phyloP scores from a whole-genome alignment of 2,329 filamentous ascomycete species.

The Cladosporium sp. region DNA sequence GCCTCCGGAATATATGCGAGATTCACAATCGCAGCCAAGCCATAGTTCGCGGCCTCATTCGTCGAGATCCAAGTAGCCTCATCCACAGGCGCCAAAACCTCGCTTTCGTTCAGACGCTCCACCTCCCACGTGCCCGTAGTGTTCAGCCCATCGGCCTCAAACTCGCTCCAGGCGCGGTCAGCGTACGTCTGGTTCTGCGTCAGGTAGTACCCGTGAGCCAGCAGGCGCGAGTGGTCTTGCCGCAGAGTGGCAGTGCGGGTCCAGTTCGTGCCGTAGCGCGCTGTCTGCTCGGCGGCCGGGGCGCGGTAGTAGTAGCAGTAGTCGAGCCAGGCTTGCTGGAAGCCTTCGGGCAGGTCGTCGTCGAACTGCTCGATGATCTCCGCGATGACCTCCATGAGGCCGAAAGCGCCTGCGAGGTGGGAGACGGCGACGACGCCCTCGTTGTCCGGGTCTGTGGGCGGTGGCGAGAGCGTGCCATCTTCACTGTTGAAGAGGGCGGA shows the following conservation, averaged over 20 bases:
- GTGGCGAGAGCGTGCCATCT: conserved; percentile 47
- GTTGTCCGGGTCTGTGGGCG: conserved; percentile 49
- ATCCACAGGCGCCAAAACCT: conserved; percentile 44
- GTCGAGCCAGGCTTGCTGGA: conserved; percentile 52
- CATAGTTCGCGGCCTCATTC: conserved; percentile 53
- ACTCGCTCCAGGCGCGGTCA: conserved; percentile 49
- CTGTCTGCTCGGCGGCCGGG: conserved; percentile 42
- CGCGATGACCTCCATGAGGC: conserved; percentile 52
- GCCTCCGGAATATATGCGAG: conserved; percentile 35
- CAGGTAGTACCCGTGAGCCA: conserved; percentile 47
- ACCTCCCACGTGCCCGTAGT: conserved; percentile 31
- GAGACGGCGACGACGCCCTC: conserved; percentile 47
- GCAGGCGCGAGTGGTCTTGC: conserved; percentile 54
- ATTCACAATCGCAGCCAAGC: conserved; percentile 52
- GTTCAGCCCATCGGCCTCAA: conserved; percentile 40
- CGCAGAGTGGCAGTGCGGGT: conserved; percentile 36
- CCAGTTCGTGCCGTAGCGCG: conserved; percentile 48
- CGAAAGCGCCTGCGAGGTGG: conserved; percentile 54
- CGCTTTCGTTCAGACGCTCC: conserved; percentile 37
- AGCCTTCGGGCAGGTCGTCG: conserved; percentile 41
- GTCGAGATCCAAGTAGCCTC: conserved; percentile 54
- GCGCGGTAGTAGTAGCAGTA: conserved; percentile 56
- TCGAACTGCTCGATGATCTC: conserved; percentile 49
- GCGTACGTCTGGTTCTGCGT: conserved; percentile 44
- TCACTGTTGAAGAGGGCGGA: conserved; percentile 46